Percentiles rank a stretch among this genome's conserved stretches.
Conservation (phyloP, 2,329 filamentous ascomycete genomes). For the Penicillium verrucosum region DNA sequence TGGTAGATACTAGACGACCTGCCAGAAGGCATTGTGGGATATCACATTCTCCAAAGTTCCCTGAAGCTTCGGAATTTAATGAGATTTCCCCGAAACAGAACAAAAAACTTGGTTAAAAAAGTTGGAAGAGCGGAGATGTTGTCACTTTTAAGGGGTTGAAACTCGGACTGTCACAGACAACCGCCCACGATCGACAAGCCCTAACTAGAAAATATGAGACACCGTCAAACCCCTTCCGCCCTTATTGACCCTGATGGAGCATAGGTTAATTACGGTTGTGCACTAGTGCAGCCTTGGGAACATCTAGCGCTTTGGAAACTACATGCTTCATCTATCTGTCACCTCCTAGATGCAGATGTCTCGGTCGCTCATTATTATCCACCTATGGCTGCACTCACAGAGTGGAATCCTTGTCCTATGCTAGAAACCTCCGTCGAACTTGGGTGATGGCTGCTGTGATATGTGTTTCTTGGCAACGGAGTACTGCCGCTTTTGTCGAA, state of each 20-base stretch:
- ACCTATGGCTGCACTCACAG: constrained; percentile 18
- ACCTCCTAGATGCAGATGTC: constrained; percentile 22
- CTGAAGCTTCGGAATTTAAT: constrained; percentile 4
- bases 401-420: constrained; percentile 11
- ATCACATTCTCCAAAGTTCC: not conserved
- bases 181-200: constrained; percentile 22
- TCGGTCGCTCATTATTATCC: constrained; percentile 21
- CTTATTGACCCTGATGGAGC: not conserved
- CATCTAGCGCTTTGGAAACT: constrained; percentile 11
- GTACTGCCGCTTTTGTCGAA: constrained; percentile 11
- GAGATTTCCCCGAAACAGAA: constrained; percentile 7
- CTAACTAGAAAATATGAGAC: constrained; percentile 13
- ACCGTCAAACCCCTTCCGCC: not conserved
- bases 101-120: not conserved
- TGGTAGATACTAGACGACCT: not conserved
- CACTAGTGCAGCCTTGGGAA: constrained; percentile 6
- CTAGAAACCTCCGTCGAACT: constrained; percentile 18
- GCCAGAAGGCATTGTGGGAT: not conserved
- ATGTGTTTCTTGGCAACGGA: constrained; percentile 18
- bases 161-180: constrained; percentile 29
- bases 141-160: constrained; percentile 20
- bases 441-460: constrained; percentile 14
- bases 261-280: constrained; percentile 18
- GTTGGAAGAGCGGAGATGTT: constrained; percentile 20
- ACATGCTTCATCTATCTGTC: constrained; percentile 30